Percentiles rank a stretch among this genome's conserved stretches.
These are phyloP conservation scores for Dalbergia oliveri DNA, from an alignment of 306 rosid species.

Conservation along the genomic window DNA sequence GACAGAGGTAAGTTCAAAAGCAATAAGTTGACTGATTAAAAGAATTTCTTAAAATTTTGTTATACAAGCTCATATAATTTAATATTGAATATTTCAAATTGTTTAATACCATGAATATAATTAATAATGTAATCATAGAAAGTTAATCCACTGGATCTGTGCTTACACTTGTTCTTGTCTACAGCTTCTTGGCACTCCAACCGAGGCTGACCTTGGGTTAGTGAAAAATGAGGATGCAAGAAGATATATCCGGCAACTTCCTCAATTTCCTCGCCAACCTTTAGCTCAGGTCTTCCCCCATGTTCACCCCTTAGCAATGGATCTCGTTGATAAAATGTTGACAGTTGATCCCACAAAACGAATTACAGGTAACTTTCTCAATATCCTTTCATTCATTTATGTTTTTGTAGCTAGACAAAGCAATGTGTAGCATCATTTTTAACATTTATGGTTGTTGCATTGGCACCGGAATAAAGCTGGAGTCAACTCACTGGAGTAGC, in stretches of 20 bases:
- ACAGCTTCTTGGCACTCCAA: slow-evolving; percentile 98
- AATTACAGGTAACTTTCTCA: slow-evolving; percentile 79
- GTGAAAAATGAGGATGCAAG: slow-evolving; percentile 81
- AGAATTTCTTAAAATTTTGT: slow-evolving; percentile 19
- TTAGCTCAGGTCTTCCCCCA: slow-evolving; percentile 79
- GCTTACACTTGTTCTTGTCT: slow-evolving; percentile 51
- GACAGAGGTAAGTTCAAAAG: slow-evolving; percentile 75
- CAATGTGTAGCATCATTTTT: background rate
- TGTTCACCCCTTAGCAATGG: slow-evolving; percentile 86
- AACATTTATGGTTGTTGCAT: slow-evolving; percentile 28
- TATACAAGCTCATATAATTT: background rate
- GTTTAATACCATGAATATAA: slow-evolving; percentile 12
- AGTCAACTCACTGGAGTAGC: slow-evolving; percentile 31
- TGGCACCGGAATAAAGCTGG: slow-evolving; percentile 27
- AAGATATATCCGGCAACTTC: slow-evolving; percentile 86
- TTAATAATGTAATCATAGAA: slow-evolving; percentile 22
- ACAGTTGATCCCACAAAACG: slow-evolving; percentile 87
- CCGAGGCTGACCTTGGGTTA: slow-evolving; percentile 89
- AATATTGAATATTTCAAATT: slow-evolving; percentile 20
- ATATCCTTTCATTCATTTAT: slow-evolving; percentile 23
- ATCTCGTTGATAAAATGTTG: slow-evolving; percentile 93
- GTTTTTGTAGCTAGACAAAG: slow-evolving; percentile 21
- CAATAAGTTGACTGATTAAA: background rate
- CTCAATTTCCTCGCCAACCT: slow-evolving; percentile 83
- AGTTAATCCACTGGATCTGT: slow-evolving; percentile 34